Evolutionary conservation across 768 basidiomycete genomes (phyloP).

Genomic region (Amyloporia xantha): DNA sequence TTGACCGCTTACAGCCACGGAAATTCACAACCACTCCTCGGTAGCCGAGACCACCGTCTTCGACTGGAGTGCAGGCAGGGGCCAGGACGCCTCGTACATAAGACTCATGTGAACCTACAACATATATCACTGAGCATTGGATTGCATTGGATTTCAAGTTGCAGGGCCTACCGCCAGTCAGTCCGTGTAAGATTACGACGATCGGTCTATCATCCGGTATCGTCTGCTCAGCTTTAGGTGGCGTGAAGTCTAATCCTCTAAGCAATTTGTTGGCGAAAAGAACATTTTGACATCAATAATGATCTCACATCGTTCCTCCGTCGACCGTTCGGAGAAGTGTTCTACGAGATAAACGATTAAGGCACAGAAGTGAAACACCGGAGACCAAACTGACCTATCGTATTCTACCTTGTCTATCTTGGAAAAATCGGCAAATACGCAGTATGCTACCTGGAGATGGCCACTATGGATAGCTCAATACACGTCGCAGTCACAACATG

Average conservation of each 20-base stretch:
- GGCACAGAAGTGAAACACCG: slow-evolving; percentile 28
- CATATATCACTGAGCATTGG: not conserved
- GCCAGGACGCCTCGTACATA: slow-evolving; percentile 82
- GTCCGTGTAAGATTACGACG: slow-evolving; percentile 47
- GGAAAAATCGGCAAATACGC: slow-evolving; percentile 54
- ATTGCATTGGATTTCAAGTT: not conserved
- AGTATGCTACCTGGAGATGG: slow-evolving; percentile 57
- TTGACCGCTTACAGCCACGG: slow-evolving; percentile 66
- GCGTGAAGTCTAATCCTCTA: slow-evolving; percentile 66
- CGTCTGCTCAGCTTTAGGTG: slow-evolving; percentile 23
- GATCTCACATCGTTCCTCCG: slow-evolving; percentile 56
- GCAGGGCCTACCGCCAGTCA: slow-evolving; percentile 35
- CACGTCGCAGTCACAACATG: not conserved
- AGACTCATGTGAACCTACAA: slow-evolving; percentile 77
- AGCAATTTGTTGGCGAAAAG: not conserved
- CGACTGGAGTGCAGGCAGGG: slow-evolving; percentile 60
- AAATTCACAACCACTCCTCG: slow-evolving; percentile 89
- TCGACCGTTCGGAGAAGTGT: slow-evolving; percentile 44
- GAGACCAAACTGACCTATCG: too few relatives aligned
- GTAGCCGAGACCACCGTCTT: slow-evolving; percentile 84
- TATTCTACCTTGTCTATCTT: slow-evolving; percentile 49
- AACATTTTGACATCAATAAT: not conserved
- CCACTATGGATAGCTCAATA: slow-evolving; percentile 32
- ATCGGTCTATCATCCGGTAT: slow-evolving; percentile 38
- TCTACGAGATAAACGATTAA: slow-evolving; percentile 24